phyloP scores from a whole-genome alignment of 2,329 filamentous ascomycete species.

The Xylaria sp. region DNA sequence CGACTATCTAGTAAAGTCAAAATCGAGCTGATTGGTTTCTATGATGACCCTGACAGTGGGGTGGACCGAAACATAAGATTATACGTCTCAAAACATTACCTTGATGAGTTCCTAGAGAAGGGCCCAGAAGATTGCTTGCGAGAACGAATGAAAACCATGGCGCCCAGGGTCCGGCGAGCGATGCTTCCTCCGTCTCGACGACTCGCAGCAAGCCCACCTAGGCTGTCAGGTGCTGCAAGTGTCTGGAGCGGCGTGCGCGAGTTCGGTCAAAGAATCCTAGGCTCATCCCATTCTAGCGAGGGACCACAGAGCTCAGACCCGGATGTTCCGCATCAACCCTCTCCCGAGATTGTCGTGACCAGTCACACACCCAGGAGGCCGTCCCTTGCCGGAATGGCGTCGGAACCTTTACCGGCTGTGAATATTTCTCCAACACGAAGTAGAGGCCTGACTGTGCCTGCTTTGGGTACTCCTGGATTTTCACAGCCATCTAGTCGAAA shows the following conservation, averaged over 20 bases:
- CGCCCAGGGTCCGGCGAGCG: conserved; percentile 42
- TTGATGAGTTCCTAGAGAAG: conserved; percentile 65
- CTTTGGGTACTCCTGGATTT: conserved; percentile 47
- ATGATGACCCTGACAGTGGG: conserved; percentile 61
- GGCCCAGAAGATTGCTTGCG: conserved; percentile 67
- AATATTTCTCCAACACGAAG: conserved; percentile 36
- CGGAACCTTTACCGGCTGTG: conserved; percentile 40
- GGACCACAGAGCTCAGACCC: conserved; percentile 31
- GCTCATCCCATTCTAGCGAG: conserved; percentile 37
- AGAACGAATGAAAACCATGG: conserved; percentile 59
- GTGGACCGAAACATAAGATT: conserved; percentile 57
- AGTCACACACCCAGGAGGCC: conserved; percentile 47
- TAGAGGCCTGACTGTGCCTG: conserved; percentile 51
- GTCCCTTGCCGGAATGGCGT: conserved; percentile 41
- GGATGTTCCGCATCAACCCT: conserved; percentile 33
- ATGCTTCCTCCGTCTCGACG: conserved; percentile 27
- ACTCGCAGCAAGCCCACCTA: conserved; percentile 22
- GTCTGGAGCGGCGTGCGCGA: conserved; percentile 48
- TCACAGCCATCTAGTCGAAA: conserved; percentile 47
- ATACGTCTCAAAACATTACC: conserved; percentile 63
- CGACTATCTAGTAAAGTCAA: conserved; percentile 64
- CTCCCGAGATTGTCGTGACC: conserved; percentile 56
- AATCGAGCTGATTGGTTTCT: conserved; percentile 70
- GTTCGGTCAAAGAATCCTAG: conserved; percentile 45
- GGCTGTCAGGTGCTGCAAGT: conserved; percentile 39